Evolutionary conservation across 208 protist genomes (phyloP), one percentile per base, ranked within the genome.

Genomic region (Leishmania tarentolae): DNA sequence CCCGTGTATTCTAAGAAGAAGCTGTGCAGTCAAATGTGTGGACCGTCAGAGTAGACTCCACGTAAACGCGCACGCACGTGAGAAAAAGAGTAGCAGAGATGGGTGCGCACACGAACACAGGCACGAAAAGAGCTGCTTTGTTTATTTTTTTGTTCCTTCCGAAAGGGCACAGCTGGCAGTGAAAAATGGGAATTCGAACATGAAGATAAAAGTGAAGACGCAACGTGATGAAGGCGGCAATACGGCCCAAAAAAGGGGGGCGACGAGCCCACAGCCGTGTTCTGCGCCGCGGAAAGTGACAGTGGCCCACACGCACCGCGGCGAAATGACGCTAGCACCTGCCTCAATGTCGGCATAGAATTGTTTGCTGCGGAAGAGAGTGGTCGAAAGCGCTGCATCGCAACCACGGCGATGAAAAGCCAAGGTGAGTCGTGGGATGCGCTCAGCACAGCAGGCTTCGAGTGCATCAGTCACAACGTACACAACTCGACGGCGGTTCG

Each of bases 1-100:
- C 69, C 40, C 35, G 69, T 53, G 35, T 73, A 52, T 52, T 35
- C 42, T 13, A n/a, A 75, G 70, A 77, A 71, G 68, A 50, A n/a
- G 61, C 42, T 8, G 56, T 57, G 31, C 31, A 28, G 37, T 46
- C 42, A 75, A 63, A 72, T 47, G 50, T 75, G 69, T 5, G 47
- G 80, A 15, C 44, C 24, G 53, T 50, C 31, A 65, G 79, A 63
- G 75, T 13, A 13, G 42, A 50, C 69, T 35, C 44, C 44, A 50
- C 28, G 69, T 50, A 52, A 44, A 65, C 17, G 31, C 52, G 31
- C 56, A 44, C 21, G 53, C 56, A 44, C 63, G 53, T 68, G 65
- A 42, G 37, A 42, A 13, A 46, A 71, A 47, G 40, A 24, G 37
- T 42, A 42, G 63, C 63, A 69, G 65, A 47, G 4, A 47, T 6